phyloP scores from a whole-genome alignment of 768 basidiomycete genomes.

The Tubosaeta sp. region DNA sequence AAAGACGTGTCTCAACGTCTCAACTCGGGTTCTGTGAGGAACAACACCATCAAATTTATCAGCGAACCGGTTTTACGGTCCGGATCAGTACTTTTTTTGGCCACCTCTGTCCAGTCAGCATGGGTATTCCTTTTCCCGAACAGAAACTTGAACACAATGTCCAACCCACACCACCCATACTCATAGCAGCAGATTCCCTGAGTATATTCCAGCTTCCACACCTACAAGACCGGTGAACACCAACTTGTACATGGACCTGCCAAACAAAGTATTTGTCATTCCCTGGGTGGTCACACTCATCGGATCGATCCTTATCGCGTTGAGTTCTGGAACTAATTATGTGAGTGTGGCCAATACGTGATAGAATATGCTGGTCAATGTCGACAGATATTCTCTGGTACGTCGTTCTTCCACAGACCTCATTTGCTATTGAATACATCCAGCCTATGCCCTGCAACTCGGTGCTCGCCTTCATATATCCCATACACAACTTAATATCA shows the following conservation, averaged over 20 bases:
- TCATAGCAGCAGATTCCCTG: background rate
- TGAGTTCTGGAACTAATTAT: slow-evolving; percentile 72
- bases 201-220: background rate
- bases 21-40: too few species aligned
- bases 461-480: slow-evolving; percentile 69
- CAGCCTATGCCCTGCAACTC: slow-evolving; percentile 86
- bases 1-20: too few species aligned
- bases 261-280: slow-evolving; percentile 32
- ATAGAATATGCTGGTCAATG: background rate
- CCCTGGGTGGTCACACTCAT: slow-evolving; percentile 47
- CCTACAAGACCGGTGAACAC: background rate
- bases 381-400: slow-evolving; percentile 29
- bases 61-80: too few species aligned
- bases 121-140: too few species aligned
- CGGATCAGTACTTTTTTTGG: too few species aligned
- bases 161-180: too few species aligned
- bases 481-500: slow-evolving; percentile 78
- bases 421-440: background rate
- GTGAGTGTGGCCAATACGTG: slow-evolving; percentile 38
- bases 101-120: too few species aligned
- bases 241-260: slow-evolving; percentile 13
- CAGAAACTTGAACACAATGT: too few species aligned
- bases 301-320: slow-evolving; percentile 54
- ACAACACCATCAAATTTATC: too few species aligned
- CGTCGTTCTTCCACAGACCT: background rate